Percentiles rank a stretch among this genome's conserved stretches.
phyloP scores from a whole-genome alignment of 306 rosid genomes.

The Elaeagnus macrophylla region DNA sequence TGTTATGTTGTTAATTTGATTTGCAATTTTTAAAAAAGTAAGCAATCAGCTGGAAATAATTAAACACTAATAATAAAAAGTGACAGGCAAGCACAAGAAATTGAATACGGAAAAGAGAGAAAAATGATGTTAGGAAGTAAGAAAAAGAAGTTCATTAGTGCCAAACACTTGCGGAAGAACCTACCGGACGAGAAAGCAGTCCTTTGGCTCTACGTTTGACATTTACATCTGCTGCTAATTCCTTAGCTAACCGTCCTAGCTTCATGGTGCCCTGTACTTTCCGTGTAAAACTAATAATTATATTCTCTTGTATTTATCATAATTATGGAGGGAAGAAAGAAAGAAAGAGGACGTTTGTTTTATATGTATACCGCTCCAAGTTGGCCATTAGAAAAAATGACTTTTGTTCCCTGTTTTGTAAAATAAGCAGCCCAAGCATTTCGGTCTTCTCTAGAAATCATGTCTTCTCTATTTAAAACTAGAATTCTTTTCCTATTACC shows the following conservation, averaged over 20 bases:
- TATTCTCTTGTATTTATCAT: slow-evolving; percentile 9
- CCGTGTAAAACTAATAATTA: slow-evolving; percentile 23
- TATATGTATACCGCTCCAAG: slow-evolving; percentile 67
- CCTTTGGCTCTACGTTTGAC: slow-evolving; percentile 90
- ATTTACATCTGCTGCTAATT: slow-evolving; percentile 77
- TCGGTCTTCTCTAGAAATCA: slow-evolving; percentile 77
- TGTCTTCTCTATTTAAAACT: slow-evolving; percentile 96
- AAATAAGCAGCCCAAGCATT: slow-evolving; percentile 90
- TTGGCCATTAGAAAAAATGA: slow-evolving; percentile 76
- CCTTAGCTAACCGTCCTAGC: slow-evolving; percentile 69
- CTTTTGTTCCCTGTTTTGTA: slow-evolving; percentile 60
- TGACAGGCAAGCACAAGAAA: not conserved
- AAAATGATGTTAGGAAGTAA: not conserved
- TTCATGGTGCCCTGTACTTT: slow-evolving; percentile 73
- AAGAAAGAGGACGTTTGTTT: slow-evolving; percentile 8
- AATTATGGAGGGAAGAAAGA: slow-evolving; percentile 18
- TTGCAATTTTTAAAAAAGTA: no score
- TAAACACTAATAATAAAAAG: not conserved
- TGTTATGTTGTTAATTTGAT: no score
- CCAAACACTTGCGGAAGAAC: slow-evolving; percentile 26
- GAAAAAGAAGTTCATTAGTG: slow-evolving; percentile 11
- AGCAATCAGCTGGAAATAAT: no score
- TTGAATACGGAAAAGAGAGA: not conserved
- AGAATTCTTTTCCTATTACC: slow-evolving; percentile 79
- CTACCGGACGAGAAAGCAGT: slow-evolving; percentile 77